These are phyloP conservation scores for Rhodomyrtus psidioides DNA, from an alignment of 441 rosid genomes.

Conservation along the genomic window DNA sequence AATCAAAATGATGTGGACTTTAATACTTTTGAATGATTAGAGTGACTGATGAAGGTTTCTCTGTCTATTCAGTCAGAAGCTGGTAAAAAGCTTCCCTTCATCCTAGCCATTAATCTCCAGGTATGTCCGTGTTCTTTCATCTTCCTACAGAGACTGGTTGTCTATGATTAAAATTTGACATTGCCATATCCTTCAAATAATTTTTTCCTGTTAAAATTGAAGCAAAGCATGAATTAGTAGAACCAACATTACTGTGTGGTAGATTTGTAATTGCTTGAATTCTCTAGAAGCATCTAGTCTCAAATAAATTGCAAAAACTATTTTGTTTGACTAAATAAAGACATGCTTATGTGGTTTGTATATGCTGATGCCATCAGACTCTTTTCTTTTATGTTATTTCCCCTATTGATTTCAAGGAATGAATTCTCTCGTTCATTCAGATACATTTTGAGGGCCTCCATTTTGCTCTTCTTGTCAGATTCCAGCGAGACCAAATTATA, in stretches of 20 bases:
- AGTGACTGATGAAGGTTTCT: not conserved
- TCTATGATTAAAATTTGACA: not conserved
- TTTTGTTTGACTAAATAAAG: not conserved
- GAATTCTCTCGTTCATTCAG: not conserved
- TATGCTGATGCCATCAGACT: not conserved
- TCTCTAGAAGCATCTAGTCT: not conserved
- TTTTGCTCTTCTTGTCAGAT: conserved; percentile 32
- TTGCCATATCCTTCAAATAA: not conserved
- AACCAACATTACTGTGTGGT: not conserved
- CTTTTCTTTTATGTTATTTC: not conserved
- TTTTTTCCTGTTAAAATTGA: not conserved
- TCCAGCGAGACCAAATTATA: conserved; percentile 86
- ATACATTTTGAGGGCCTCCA: not conserved
- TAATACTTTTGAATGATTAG: not conserved
- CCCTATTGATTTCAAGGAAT: not conserved
- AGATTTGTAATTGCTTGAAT: not conserved
- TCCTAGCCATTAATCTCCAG: conserved; percentile 87
- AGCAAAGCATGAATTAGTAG: not conserved
- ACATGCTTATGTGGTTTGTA: not conserved
- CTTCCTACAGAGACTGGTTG: not conserved
- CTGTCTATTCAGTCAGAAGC: conserved; percentile 61
- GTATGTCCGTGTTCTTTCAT: conserved; percentile 29
- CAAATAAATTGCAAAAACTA: not conserved
- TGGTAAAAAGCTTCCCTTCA: conserved; percentile 87
- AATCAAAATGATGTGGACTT: not conserved